Evolutionary conservation across 371 early-diverging fungal species (phyloP), one percentile per base, ranked within the genome.

Genomic region (Mucor velutinosus): DNA sequence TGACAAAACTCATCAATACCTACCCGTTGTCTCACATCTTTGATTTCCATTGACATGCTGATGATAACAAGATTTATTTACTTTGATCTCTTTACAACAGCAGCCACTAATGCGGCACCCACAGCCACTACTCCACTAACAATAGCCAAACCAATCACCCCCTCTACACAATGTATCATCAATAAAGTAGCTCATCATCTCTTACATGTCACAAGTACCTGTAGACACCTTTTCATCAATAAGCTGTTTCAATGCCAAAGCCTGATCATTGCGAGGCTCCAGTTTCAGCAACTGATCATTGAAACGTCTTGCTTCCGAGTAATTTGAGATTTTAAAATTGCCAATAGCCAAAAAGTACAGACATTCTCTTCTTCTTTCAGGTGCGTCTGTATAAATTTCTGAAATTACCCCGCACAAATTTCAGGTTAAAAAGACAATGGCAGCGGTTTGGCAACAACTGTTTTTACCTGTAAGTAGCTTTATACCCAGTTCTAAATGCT

Each of bases 341-440:
- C 96, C 98, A 33, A 98, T 77, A 1, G 96, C 93, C 37, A 98
- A 76, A 70, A 95, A 98, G 78, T 96, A 98, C 33, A 96, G 82
- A 67, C 97, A 98, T 77, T 98, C 98, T 53, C 97, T 89, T 65
- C 93, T 87, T 66, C 98, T 87, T 69, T 92, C 89, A 7, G 93
- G 92, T 45, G 91, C 84, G 58, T 94, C 92, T 15, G 83, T 79
- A 76, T 94, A 94, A 35, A 97, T 95, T 65, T 96, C 97, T 94
- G 62, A 12, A 5, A 5, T 35, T 23, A 60, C 11, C 37, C 37
- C 14, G 37, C 37, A 41, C 14, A 41, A 3, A 35, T 35, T 11
- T 17, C 17, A 41, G 1, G 37, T 37, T 37, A 37, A 33, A 33
- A 33, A 33, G 37, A 37, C 37, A 14, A 1, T 14, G 37, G 5